Percentiles rank a stretch among this genome's conserved stretches.
phyloP scores from a whole-genome alignment of 768 basidiomycete genomes.

The Neoboletus magnificus region DNA sequence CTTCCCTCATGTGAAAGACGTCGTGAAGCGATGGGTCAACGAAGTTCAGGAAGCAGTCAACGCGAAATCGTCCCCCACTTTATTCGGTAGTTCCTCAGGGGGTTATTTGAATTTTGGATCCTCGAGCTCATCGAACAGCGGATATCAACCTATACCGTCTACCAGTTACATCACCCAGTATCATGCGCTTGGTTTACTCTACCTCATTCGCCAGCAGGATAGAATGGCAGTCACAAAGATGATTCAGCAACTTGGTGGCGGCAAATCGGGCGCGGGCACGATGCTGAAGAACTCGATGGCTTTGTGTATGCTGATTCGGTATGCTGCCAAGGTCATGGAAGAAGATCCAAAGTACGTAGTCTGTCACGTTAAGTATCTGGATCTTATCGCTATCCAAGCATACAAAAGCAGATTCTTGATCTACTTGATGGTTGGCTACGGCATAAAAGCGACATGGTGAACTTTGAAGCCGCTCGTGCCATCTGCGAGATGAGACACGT shows the following conservation, averaged over 20 bases:
- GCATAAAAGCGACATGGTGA: slow-evolving; percentile 99
- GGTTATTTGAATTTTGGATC: slow-evolving; percentile 74
- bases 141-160: slow-evolving; percentile 78
- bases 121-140: slow-evolving; percentile 47
- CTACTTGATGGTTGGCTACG: slow-evolving; percentile 92
- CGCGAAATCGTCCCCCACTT: slow-evolving; percentile 72
- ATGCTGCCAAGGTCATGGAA: slow-evolving; percentile 98
- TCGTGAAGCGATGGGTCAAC: slow-evolving; percentile 99
- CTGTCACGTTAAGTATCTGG: not conserved
- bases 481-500: slow-evolving; percentile 96
- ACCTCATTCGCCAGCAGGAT: slow-evolving; percentile 94
- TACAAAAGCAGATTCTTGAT: slow-evolving; percentile 91
- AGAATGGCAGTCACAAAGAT: slow-evolving; percentile 99
- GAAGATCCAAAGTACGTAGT: slow-evolving; percentile 91
- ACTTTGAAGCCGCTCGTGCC: slow-evolving; percentile 95
- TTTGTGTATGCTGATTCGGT: slow-evolving; percentile 96
- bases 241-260: slow-evolving; percentile 95
- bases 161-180: slow-evolving; percentile 96
- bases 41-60: slow-evolving; percentile 96
- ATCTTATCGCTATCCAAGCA: slow-evolving; percentile 40
- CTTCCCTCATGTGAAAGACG: slow-evolving; percentile 89
- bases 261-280: slow-evolving; percentile 78
- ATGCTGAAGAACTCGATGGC: slow-evolving; percentile 95
- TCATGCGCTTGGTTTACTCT: slow-evolving; percentile 91
- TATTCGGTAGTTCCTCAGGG: slow-evolving; percentile 56